Evolutionary conservation across 345 rosid species (phyloP).

Genomic region (Anacardium occidentale): DNA sequence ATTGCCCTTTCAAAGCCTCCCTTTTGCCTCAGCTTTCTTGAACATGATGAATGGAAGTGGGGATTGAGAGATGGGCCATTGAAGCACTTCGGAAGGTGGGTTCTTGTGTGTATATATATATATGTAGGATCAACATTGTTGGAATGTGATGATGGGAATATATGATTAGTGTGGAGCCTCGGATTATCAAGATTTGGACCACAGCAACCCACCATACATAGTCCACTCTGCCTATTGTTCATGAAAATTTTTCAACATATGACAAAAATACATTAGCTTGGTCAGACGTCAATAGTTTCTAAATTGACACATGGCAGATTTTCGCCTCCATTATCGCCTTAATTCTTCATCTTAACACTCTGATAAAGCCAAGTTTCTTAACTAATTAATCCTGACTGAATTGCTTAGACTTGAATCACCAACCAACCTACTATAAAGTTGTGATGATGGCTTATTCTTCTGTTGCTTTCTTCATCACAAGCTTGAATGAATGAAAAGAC

Average conservation of each 20-base stretch:
- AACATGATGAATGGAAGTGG: constrained; percentile 35
- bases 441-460: constrained; percentile 13
- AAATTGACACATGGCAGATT: constrained; percentile 18
- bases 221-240: neutral
- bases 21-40: constrained; percentile 32
- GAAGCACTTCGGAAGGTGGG: constrained; percentile 24
- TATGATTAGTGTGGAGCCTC: constrained; percentile 52
- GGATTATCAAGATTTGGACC: constrained; percentile 30
- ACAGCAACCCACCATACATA: constrained; percentile 24
- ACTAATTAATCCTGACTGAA: constrained; percentile 6
- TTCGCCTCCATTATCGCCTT: no score
- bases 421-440: neutral
- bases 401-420: constrained; percentile 15
- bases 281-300: constrained; percentile 14
- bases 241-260: constrained; percentile 17
- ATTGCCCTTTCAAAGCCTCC: constrained; percentile 5
- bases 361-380: neutral
- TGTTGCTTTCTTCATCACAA: constrained; percentile 4
- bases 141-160: constrained; percentile 46
- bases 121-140: constrained; percentile 28
- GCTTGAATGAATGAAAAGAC: constrained; percentile 1
- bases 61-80: constrained; percentile 24
- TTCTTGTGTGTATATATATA: neutral
- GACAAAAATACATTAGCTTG: constrained; percentile 26
- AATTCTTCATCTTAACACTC: neutral